Evolutionary conservation across 2,329 filamentous ascomycete genomes (phyloP).

Genomic region (Aspergillus viridinutans): DNA sequence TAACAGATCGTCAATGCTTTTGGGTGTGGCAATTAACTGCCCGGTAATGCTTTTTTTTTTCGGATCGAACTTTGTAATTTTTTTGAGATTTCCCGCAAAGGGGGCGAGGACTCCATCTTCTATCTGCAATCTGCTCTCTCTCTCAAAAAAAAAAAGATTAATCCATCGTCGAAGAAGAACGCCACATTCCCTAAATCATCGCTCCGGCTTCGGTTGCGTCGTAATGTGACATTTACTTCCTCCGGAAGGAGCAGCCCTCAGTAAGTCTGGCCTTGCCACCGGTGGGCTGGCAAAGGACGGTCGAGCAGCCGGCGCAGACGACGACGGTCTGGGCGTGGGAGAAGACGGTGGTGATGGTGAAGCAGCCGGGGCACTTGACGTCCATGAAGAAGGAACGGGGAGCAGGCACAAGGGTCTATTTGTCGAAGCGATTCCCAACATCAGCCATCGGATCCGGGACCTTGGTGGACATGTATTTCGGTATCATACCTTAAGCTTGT

Average conservation of each 20-base stretch:
- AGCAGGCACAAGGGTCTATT: constrained; percentile 83
- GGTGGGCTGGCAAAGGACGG: constrained; percentile 98
- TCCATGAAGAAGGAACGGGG: constrained; percentile 99
- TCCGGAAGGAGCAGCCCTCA: constrained; percentile 99
- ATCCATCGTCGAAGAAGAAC: constrained; percentile 28
- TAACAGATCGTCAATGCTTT: constrained; percentile 21
- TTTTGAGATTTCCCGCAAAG: constrained; percentile 35
- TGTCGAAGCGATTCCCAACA: not conserved
- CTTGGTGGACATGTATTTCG: constrained; percentile 1
- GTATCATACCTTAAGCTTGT: constrained; percentile 95
- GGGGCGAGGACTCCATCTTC: constrained; percentile 36
- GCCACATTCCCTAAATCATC: constrained; percentile 36
- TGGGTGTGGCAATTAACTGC: constrained; percentile 49
- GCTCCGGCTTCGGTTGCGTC: constrained; percentile 18
- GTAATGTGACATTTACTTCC: constrained; percentile 69
- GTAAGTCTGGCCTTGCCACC: constrained; percentile 98
- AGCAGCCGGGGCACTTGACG: constrained; percentile 99
- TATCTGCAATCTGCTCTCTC: constrained; percentile 25
- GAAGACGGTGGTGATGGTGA: constrained; percentile 99
- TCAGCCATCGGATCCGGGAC: constrained; percentile 5
- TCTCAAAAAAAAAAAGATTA: constrained; percentile 26
- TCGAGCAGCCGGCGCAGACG: constrained; percentile 99
- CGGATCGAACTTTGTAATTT: constrained; percentile 49
- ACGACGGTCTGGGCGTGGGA: constrained; percentile 99
- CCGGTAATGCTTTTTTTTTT: constrained; percentile 41